A percentile compares a stretch with the other conserved stretches of the same genome.
These are phyloP conservation scores for Phytophthora chlamydospora DNA, from an alignment of 352 stramenopile species.

Conservation along the genomic window DNA sequence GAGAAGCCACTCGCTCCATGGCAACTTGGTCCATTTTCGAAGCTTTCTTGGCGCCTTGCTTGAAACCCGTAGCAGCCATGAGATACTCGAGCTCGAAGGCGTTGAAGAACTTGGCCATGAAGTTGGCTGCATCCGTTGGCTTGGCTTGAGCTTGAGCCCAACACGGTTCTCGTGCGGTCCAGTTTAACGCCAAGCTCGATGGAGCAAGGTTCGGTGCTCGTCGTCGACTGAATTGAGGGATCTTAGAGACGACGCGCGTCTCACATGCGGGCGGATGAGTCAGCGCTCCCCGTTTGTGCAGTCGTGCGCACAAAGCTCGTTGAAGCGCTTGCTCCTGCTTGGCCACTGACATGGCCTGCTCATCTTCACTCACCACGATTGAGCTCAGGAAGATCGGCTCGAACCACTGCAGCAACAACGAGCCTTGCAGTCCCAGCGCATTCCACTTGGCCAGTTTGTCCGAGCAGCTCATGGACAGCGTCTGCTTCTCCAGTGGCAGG, in stretches of 20 bases:
- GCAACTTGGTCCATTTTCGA: slow-evolving; percentile 49
- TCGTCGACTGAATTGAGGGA: slow-evolving; percentile 27
- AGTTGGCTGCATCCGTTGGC: slow-evolving; percentile 7
- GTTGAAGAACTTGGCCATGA: slow-evolving; percentile 44
- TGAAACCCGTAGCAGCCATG: slow-evolving; percentile 62
- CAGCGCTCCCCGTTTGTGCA: slow-evolving; percentile 28
- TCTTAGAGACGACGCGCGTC: slow-evolving; percentile 26
- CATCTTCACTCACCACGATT: slow-evolving; percentile 56
- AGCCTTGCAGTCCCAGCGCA: slow-evolving; percentile 82
- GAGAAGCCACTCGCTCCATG: slow-evolving; percentile 64
- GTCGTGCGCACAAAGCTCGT: slow-evolving; percentile 48
- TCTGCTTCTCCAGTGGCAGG: slow-evolving; percentile 84
- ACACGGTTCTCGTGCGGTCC: slow-evolving; percentile 47
- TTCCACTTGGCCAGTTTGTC: slow-evolving; percentile 94
- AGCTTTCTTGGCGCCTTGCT: slow-evolving; percentile 77
- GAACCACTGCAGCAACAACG: slow-evolving; percentile 68
- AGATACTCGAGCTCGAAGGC: slow-evolving; percentile 59
- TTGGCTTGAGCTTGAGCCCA: slow-evolving; percentile 31
- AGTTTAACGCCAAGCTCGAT: slow-evolving; percentile 67
- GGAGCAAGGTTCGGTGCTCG: slow-evolving; percentile 18
- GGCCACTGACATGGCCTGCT: slow-evolving; percentile 32
- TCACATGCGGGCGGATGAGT: slow-evolving; percentile 12
- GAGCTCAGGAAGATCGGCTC: slow-evolving; percentile 58
- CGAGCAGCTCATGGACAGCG: slow-evolving; percentile 93
- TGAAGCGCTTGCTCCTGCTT: slow-evolving; percentile 55